phyloP scores from a whole-genome alignment of 2,329 filamentous ascomycete species.

The Cyanodermella asteris region DNA sequence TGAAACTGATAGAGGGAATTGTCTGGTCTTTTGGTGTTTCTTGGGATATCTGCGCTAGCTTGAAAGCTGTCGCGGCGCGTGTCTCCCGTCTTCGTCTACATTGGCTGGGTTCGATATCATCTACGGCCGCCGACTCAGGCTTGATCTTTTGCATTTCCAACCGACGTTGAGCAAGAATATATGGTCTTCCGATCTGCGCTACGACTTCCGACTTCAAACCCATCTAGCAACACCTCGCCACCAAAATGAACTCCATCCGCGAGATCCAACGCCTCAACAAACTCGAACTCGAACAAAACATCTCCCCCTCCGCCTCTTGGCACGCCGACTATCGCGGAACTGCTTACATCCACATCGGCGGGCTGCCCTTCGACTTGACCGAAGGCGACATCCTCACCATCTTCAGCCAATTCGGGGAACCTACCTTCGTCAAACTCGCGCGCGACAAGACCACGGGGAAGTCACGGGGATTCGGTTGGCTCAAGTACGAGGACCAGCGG shows the following conservation, averaged over 20 bases:
- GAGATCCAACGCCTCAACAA: conserved; percentile 86
- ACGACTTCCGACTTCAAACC: no score
- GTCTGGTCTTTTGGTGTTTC: no score
- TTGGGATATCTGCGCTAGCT: no score
- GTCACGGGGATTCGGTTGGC: conserved; percentile 79
- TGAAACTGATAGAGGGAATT: no score
- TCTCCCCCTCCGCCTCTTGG: conserved; percentile 75
- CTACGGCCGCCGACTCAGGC: no score
- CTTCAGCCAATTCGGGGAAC: conserved; percentile 92
- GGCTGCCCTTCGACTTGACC: conserved; percentile 73
- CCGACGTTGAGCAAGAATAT: no score
- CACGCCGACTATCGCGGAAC: conserved; percentile 95
- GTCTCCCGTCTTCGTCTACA: no score
- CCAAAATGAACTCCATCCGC: conserved; percentile 75
- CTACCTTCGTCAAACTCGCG: conserved; percentile 74
- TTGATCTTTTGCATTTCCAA: no score
- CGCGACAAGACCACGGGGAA: conserved; percentile 95
- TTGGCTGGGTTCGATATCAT: no score
- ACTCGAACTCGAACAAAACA: conserved; percentile 66
- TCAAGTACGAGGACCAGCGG: conserved; percentile 96
- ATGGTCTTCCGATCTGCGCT: no score
- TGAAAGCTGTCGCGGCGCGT: no score
- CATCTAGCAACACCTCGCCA: no score
- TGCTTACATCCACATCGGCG: conserved; percentile 89
- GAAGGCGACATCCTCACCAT: conserved; percentile 93